Evolutionary conservation across 352 stramenopile species (phyloP), one percentile per base, ranked within the genome.

Genomic region (Phytophthora chlamydospora): DNA sequence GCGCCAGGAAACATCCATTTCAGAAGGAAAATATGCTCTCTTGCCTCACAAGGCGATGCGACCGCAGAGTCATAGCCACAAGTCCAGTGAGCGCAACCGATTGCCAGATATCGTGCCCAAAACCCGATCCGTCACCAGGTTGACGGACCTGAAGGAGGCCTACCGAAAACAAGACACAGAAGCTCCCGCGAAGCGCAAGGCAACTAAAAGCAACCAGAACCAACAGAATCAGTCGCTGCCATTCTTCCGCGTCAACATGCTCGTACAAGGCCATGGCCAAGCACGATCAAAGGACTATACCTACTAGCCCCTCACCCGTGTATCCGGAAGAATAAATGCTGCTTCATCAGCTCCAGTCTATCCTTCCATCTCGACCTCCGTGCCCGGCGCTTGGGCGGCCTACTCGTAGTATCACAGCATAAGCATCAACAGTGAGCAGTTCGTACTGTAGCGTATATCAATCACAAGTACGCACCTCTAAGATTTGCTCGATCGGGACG

Each of bases 211-310:
- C 36, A 70, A 69, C 4, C 60, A 65, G 51, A 70, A 73, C 19
- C 53, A 71, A 34, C 61, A 73, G 68, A 62, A 65, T 42, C 73
- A 66, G 17, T 67, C 62, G 11, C 51, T 90, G 39, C 83, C 83
- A 54, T 93, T 93, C 48, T 93, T 90, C 66, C 70, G 76, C 2
- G 81, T 81, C 17, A 89, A 87, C 52, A 80, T 92, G 68, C 54
- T 84, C 32, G 78, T 90, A 33, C 57, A 73, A 64, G 80, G 80
- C 19, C 71, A 81, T 19, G 65, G 76, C 31, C 81, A 83, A 58
- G 54, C 73, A 44, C 66, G 72, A 38, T 66, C 72, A n/a, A 79
- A 72, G 29, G 62, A 78, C 58, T 79, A 79, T 46, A 36, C 64
- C 35, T 83, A 66, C 42, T 75, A 66, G 39, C 24, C 55, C n/a